These are phyloP conservation scores for Stevia rebaudiana DNA, from an alignment of 140 eudicot species.

Conservation along the genomic window DNA sequence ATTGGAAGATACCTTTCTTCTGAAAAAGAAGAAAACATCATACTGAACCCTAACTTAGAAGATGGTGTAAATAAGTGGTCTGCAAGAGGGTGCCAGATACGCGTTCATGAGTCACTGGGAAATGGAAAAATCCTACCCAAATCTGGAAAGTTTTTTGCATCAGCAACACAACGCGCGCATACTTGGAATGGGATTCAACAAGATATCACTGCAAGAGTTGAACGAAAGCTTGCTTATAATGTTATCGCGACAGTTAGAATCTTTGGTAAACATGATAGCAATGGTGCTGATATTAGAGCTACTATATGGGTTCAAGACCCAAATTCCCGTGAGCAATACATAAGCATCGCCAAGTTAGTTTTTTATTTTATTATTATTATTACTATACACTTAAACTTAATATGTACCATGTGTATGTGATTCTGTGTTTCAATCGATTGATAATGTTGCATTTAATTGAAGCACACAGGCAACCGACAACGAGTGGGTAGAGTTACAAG, in stretches of 20 bases:
- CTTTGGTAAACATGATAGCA: conserved; percentile 30
- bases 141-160: conserved; percentile 69
- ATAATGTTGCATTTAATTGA: conserved; percentile 4
- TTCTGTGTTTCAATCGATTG: not conserved
- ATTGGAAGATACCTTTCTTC: not conserved
- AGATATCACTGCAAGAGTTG: conserved; percentile 65
- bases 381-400: not conserved
- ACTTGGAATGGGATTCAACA: conserved; percentile 95
- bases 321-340: conserved; percentile 66
- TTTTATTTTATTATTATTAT: not conserved
- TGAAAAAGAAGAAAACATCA: conserved; percentile 44
- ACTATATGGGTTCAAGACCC: conserved; percentile 72
- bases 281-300: conserved; percentile 47
- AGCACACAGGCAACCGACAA: conserved; percentile 67
- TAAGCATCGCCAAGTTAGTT: conserved; percentile 63
- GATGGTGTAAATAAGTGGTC: conserved; percentile 69
- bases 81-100: conserved; percentile 82
- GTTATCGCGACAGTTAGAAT: conserved; percentile 54
- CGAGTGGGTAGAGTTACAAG: conserved; percentile 76
- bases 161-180: conserved; percentile 67
- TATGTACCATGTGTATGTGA: not conserved
- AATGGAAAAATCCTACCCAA: conserved; percentile 51
- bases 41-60: conserved; percentile 59
- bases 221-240: conserved; percentile 62
- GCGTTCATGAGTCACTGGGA: conserved; percentile 46